Evolutionary conservation across 2,329 filamentous ascomycete genomes (phyloP), one percentile per base, ranked within the genome.

Genomic region (Venturia oleaginea): DNA sequence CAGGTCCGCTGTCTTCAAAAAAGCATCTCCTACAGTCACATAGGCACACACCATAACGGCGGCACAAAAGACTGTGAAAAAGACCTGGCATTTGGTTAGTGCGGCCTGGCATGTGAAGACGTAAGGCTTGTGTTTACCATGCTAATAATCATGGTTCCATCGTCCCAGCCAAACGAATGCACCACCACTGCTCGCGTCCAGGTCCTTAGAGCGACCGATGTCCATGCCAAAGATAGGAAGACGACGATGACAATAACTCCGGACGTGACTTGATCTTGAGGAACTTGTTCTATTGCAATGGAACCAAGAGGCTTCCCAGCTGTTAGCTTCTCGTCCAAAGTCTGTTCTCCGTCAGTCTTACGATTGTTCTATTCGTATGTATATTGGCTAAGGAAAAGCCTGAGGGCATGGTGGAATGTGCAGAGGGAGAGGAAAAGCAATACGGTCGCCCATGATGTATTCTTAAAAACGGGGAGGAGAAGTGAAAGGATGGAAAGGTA

Each of bases 111-210:
- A 54, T 17, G 2, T 24, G 27, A n/a, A 27, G 24, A 54, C 8
- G 30, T 17, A 24, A 40, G 13, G 7, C 7, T 37, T 7, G 22
- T 17, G 38, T 38, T 34, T 69, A 78, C 77, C 37, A 71, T 70
- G 8, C 78, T 73, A 17, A 77, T 60, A 4, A 78, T 66, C 71
- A 79, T 77, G 2, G 72, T 70, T 17, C 68, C 70, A 68, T 80
- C 78, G 64, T 80, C 78, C 74, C 76, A 77, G 2, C 78, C 77
- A 64, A 78, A 37, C 8, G 32, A 62, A 11, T 30, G 55, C 22
- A 51, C 42, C n/a, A 65, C 15, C 8, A 65, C 42, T 19, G 37
- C 46, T 27, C 63, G 37, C 24, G 63, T 62, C 34, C 38, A 61
- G 6, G 63, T 27, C 13, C 63, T 32, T 13, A 62, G 30, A n/a